Percentiles rank a stretch among this genome's conserved stretches.
phyloP scores from a whole-genome alignment of 192 early-diverging fungal genomes.

The Lunasporangiospora selenospora region DNA sequence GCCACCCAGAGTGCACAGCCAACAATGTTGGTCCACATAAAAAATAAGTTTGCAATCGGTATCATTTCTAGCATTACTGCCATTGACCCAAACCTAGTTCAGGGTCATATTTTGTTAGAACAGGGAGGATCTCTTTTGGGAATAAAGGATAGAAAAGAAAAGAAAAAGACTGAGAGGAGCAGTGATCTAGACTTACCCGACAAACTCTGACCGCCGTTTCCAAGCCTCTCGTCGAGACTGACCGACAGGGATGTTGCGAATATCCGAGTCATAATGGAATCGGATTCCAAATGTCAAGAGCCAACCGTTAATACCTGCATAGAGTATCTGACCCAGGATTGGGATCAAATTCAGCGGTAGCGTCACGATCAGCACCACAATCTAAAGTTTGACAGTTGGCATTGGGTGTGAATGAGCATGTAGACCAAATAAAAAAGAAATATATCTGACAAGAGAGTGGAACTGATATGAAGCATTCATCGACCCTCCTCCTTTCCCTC shows the following conservation, averaged over 20 bases:
- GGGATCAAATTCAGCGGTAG: constrained; percentile 65
- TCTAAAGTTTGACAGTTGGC: constrained; percentile 16
- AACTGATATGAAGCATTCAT: too few species aligned
- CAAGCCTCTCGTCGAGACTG: constrained; percentile 58
- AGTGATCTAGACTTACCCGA: constrained; percentile 12
- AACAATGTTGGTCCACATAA: constrained; percentile 75
- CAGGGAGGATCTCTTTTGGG: too few species aligned
- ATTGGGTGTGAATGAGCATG: neutral
- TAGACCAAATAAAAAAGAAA: neutral
- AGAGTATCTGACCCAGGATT: constrained; percentile 59
- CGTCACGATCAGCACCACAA: constrained; percentile 62
- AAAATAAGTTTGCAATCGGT: constrained; percentile 66
- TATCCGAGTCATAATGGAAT: constrained; percentile 61
- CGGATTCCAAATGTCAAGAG: constrained; percentile 51
- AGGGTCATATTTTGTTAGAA: too few species aligned
- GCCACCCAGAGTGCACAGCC: constrained; percentile 50
- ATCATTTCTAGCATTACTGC: constrained; percentile 66
- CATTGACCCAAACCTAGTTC: constrained; percentile 48
- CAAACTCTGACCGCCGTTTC: constrained; percentile 38
- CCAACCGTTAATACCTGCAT: constrained; percentile 58
- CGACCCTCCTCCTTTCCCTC: too few species aligned
- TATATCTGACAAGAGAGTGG: neutral
- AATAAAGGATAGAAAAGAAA: neutral
- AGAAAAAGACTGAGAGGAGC: neutral
- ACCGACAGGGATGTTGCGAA: constrained; percentile 46